Base-by-base conservation (phyloP, 2,329 filamentous ascomycete genomes). In the Neurospora sp. region DNA sequence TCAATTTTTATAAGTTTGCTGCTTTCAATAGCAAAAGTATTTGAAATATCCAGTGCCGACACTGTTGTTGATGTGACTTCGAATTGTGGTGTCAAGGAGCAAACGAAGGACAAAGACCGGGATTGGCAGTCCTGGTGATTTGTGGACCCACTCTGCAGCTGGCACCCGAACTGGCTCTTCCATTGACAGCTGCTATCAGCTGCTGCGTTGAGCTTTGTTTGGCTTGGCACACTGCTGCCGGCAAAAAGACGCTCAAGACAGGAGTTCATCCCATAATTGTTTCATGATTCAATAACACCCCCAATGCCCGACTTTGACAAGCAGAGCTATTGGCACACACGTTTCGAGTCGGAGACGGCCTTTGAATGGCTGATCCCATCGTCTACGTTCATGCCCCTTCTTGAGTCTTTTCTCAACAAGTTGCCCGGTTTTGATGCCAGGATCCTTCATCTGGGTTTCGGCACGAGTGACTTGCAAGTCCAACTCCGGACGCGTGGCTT, bases 361-460 rank as follows among this genome's bases (percentile, higher is more conserved):
- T 85, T 85, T 70, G 84, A 85, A 73, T 86, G 84, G 83, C 79
- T 85, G 17, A 72, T 80, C 15, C 71, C 81, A 2, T 85, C 83
- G 0, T 71, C 76, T 0, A 77, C 78, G 12, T 83, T 86, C 72
- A 75, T 83, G 70, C 70, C 75, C 37, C 74, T 83, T 69, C 69
- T 84, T 38, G 75, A 79, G 37, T 82, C 83, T 0, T 72, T 80
- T 41, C 78, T 85, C 4, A 68, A 71, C 8, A 69, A 40, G 0
- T 73, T 81, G 15, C 65, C 70, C 11, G 71, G 70, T 2, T 73
- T 75, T 37, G 52, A n/a, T 62, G 73, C 78, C 28, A 75, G 73
- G 12, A 81, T 85, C 71, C 78, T 85, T 6, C 82, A 86, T 62
- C 72, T 86, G 2, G 84, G 84, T 69, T 82, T 78, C 65, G 84